Base-by-base conservation (phyloP, 2,329 filamentous ascomycete species). In the Ascochyta fabae region DNA sequence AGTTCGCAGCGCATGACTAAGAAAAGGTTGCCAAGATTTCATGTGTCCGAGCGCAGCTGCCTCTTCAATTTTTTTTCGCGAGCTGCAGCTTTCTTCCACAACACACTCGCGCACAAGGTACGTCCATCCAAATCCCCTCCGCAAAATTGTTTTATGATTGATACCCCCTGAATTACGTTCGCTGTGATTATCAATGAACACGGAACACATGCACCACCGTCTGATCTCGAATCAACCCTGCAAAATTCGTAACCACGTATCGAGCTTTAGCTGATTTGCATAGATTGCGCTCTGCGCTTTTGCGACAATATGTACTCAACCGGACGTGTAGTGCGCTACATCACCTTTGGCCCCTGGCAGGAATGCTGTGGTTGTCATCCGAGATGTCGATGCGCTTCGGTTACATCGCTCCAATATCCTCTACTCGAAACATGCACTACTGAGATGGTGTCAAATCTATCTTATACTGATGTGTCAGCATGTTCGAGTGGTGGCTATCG, bases 131-230 rank as follows among this genome's bases (percentile, higher is more conserved):
- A 43, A 31, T 22, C n/a, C 8, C 29, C 35, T 29, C 22, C 40
- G 16, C 23, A 26, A 47, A 34, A 31, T 31, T 26, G 68, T 70
- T 68, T 61, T 63, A 82, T 82, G 80, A 83, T 73, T 81, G 81
- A 81, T 81, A 70, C 70, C 74, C 77, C 76, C 77, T 80, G 80
- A 81, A 79, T 73, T 71, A 56, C 74, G 80, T 83, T 82, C 78
- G 33, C 75, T 79, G 82, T 77, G 81, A 85, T 77, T 73, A 66
- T 71, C 72, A 79, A 83, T 83, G 81, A 81, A 81, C 81, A 77
- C 74, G 64, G 79, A 82, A 82, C 79, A 84, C 83, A 85, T 85
- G 83, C 83, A 85, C 78, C 78, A 85, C 83, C 83, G 83, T 84
- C 83, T 85, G 75, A 77, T 69, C 62, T 58, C 53, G 39, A 59